phyloP scores from a whole-genome alignment of 1,284 basidiomycete species.

The Rhizoctonia solani region DNA sequence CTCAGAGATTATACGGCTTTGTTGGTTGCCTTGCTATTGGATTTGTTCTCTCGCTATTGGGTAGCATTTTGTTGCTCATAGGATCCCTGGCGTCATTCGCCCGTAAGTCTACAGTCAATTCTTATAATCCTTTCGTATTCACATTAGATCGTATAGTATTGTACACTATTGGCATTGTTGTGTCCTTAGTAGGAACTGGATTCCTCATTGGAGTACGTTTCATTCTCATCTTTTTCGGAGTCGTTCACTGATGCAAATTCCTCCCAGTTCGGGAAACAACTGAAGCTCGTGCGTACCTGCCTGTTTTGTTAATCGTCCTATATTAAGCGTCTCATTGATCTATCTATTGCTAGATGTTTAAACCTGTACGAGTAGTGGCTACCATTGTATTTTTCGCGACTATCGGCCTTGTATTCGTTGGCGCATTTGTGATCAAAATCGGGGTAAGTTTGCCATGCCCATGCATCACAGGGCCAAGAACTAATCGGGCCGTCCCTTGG shows the following conservation, averaged over 20 bases:
- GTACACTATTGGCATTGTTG: conserved; percentile 80
- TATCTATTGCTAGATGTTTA: conserved; percentile 77
- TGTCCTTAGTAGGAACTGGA: conserved; percentile 85
- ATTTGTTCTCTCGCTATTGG: conserved; percentile 80
- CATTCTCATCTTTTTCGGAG: conserved; percentile 4
- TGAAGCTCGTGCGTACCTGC: too few species aligned
- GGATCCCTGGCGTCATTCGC: conserved; percentile 77
- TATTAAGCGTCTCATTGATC: background rate
- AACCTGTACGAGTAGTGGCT: conserved; percentile 85
- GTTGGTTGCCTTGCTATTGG: conserved; percentile 61
- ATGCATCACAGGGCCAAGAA: too few species aligned
- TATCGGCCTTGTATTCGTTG: conserved; percentile 78
- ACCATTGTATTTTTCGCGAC: conserved; percentile 77
- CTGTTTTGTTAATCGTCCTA: conserved; percentile 51
- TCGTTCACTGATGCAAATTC: background rate
- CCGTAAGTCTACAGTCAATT: conserved; percentile 48
- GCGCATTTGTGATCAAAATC: conserved; percentile 72
- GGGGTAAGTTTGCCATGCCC: conserved; percentile 63
- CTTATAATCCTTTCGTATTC: background rate
- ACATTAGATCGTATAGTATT: conserved; percentile 56
- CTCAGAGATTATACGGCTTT: too few species aligned
- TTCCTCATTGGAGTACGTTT: conserved; percentile 77
- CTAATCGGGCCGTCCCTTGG: too few species aligned
- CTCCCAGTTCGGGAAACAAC: conserved; percentile 71
- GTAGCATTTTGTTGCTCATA: conserved; percentile 76